phyloP scores from a whole-genome alignment of 768 basidiomycete genomes.

The Rhizopogon rudus region DNA sequence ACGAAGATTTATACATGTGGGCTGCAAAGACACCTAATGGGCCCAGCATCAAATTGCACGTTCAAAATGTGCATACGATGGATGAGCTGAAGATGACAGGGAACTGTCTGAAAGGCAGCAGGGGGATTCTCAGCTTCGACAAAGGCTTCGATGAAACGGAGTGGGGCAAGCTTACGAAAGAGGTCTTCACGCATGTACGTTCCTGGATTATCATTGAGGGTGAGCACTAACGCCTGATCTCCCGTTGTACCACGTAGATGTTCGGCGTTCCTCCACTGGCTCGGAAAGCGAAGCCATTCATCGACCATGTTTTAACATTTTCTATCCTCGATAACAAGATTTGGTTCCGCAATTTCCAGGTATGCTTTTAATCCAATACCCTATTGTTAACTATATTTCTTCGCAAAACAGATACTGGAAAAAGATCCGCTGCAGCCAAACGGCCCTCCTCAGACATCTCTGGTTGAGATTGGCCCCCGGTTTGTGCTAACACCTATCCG shows the following conservation, averaged over 20 bases:
- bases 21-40: slow-evolving; percentile 96
- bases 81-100: slow-evolving; percentile 99
- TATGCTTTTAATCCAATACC: slow-evolving; percentile 27
- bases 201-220: background rate
- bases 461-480: slow-evolving; percentile 95
- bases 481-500: slow-evolving; percentile 97
- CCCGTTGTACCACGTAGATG: slow-evolving; percentile 48
- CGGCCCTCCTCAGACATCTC: slow-evolving; percentile 78
- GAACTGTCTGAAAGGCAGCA: slow-evolving; percentile 93
- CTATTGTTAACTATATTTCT: background rate
- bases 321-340: slow-evolving; percentile 94
- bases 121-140: slow-evolving; percentile 92
- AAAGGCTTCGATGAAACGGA: slow-evolving; percentile 83
- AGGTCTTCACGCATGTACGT: slow-evolving; percentile 88
- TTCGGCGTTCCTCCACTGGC: slow-evolving; percentile 94
- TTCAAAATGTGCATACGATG: slow-evolving; percentile 99
- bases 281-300: slow-evolving; percentile 90
- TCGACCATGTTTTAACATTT: slow-evolving; percentile 97
- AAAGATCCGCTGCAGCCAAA: slow-evolving; percentile 89
- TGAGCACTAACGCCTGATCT: slow-evolving; percentile 1
- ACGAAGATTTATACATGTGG: slow-evolving; percentile 97
- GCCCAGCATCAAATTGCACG: slow-evolving; percentile 95
- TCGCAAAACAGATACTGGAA: slow-evolving; percentile 73
- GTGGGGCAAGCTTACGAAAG: slow-evolving; percentile 85
- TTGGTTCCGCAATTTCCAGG: slow-evolving; percentile 99